Evolutionary conservation across 2,329 filamentous ascomycete species (phyloP).

Genomic region (Fusarium compactum): DNA sequence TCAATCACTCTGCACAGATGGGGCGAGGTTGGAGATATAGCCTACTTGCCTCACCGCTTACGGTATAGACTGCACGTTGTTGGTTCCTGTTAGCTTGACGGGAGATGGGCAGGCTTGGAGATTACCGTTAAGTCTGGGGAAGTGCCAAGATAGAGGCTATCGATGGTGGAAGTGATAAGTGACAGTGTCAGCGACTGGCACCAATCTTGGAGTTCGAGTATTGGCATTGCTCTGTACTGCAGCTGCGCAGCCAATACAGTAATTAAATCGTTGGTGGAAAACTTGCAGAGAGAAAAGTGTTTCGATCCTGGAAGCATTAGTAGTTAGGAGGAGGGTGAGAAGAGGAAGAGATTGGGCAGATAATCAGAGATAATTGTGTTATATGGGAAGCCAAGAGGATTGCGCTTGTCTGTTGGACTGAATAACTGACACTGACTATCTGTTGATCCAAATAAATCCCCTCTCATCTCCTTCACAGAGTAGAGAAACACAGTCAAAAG

Average conservation of each 20-base stretch:
- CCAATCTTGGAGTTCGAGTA: background rate
- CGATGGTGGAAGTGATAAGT: background rate
- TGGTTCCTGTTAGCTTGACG: background rate
- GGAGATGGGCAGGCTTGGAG: background rate
- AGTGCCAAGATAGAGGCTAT: background rate
- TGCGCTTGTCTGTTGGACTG: background rate
- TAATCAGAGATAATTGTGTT: background rate
- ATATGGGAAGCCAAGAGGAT: slow-evolving; percentile 8
- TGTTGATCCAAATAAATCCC: background rate
- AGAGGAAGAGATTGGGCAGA: background rate
- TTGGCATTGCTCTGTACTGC: background rate
- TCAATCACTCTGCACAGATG: background rate
- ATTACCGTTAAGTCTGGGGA: background rate
- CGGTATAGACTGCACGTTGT: slow-evolving; percentile 7
- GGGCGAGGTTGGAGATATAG: background rate
- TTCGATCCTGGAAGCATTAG: background rate
- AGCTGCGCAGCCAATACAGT: background rate
- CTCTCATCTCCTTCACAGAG: background rate
- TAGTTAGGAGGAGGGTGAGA: background rate
- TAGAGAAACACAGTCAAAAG: background rate
- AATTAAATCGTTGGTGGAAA: slow-evolving; percentile 1
- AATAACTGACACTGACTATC: background rate
- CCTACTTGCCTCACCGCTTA: slow-evolving; percentile 4
- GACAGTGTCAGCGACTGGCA: background rate
- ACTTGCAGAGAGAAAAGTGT: background rate